Percentiles rank a stretch among this genome's conserved stretches.
Conservation (phyloP, 306 rosid genomes). For the Oxytropis ochrocephala region DNA sequence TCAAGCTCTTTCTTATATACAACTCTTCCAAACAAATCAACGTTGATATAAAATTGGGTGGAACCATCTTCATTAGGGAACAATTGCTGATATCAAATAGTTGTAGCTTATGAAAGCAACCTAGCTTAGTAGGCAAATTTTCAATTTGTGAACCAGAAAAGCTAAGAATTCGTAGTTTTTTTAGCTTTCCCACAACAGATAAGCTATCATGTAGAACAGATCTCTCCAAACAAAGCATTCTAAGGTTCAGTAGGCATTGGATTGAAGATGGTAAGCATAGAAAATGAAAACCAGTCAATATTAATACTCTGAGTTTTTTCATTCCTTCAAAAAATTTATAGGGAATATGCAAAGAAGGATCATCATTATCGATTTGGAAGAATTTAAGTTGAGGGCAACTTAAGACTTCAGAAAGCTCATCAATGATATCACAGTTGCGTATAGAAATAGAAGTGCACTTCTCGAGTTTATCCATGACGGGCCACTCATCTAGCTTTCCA, state of each 20-base stretch:
- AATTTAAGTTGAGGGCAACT: background rate
- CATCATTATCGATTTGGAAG: background rate
- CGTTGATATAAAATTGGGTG: too few species aligned
- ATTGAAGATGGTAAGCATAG: background rate
- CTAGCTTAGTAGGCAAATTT: too few species aligned
- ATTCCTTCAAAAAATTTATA: background rate
- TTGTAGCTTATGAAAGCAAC: too few species aligned
- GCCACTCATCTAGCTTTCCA: conserved; percentile 3
- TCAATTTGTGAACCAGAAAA: too few species aligned
- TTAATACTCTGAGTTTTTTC: background rate
- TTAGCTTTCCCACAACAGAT: too few species aligned
- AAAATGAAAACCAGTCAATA: background rate
- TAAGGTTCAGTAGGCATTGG: background rate
- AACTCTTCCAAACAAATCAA: too few species aligned
- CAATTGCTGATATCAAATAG: too few species aligned
- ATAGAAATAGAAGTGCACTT: background rate
- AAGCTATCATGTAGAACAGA: background rate
- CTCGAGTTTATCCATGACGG: background rate
- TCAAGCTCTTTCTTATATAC: too few species aligned
- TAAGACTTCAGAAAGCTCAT: background rate
- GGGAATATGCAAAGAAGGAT: background rate
- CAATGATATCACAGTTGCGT: too few species aligned
- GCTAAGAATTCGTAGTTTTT: too few species aligned
- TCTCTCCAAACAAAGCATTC: conserved; percentile 6
- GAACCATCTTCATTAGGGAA: too few species aligned